Conservation (phyloP, 306 rosid species). For the Oemleria cerasiformis region DNA sequence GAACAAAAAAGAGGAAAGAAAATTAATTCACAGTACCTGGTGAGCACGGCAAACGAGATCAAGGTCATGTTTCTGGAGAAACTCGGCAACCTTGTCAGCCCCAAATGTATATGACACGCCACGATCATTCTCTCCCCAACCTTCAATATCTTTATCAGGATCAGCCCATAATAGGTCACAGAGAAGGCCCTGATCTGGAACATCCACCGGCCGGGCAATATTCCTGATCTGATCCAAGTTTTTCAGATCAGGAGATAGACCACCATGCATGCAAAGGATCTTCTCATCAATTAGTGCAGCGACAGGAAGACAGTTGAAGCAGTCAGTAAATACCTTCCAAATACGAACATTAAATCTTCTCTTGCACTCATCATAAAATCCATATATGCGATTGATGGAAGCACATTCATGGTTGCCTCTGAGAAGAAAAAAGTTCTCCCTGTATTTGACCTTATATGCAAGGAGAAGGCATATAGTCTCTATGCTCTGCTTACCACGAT, state of each 20-base stretch:
- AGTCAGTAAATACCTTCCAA: constrained; percentile 81
- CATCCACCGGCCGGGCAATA: constrained; percentile 80
- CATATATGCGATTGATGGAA: constrained; percentile 80
- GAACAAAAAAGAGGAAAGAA: background rate
- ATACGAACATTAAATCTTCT: constrained; percentile 76
- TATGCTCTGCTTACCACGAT: constrained; percentile 84
- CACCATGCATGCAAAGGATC: constrained; percentile 91
- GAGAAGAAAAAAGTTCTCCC: constrained; percentile 83
- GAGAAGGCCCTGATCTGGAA: constrained; percentile 82
- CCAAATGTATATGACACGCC: constrained; percentile 88
- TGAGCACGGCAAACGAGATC: constrained; percentile 83
- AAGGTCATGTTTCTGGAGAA: constrained; percentile 72
- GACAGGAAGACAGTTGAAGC: constrained; percentile 76
- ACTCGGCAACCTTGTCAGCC: constrained; percentile 75
- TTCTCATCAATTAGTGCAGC: constrained; percentile 83
- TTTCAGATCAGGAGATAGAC: constrained; percentile 71
- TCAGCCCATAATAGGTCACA: constrained; percentile 90
- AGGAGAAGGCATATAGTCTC: constrained; percentile 83
- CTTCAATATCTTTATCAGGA: constrained; percentile 82
- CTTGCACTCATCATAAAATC: constrained; percentile 86
- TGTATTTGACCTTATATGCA: constrained; percentile 78
- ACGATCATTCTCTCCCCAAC: constrained; percentile 89
- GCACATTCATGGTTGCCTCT: constrained; percentile 91
- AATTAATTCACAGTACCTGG: constrained; percentile 43
- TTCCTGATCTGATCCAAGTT: constrained; percentile 68